Conservation (phyloP, 441 rosid species). For the Pelargonium fulgidum region DNA sequence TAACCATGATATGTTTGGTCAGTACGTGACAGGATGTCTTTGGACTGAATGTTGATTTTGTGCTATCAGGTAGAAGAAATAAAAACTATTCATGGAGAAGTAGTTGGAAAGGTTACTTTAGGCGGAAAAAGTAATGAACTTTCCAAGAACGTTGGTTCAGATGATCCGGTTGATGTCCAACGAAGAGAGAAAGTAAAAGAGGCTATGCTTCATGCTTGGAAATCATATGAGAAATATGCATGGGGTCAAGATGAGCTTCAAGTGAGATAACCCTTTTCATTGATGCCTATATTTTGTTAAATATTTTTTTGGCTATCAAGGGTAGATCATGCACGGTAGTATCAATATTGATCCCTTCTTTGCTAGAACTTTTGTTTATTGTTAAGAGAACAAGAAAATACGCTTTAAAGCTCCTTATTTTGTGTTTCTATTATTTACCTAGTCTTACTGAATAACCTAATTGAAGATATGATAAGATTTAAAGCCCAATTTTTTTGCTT, state of each 20-base stretch:
- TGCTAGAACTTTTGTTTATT: background rate
- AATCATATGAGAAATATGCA: conserved; percentile 84
- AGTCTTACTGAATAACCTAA: background rate
- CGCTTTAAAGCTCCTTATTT: background rate
- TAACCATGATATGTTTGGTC: background rate
- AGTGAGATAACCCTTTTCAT: conserved; percentile 32
- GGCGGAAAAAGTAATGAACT: background rate
- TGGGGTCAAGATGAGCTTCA: conserved; percentile 98
- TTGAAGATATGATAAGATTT: background rate
- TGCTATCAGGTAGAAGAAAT: conserved; percentile 46
- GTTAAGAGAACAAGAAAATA: background rate
- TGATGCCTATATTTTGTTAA: background rate
- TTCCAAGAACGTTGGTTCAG: conserved; percentile 23
- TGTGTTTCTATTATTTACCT: background rate
- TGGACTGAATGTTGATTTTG: conserved; percentile 7
- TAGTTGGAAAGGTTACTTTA: conserved; percentile 13
- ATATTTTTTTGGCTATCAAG: background rate
- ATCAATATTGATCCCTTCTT: background rate
- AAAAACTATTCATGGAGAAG: conserved; percentile 28
- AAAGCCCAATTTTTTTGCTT: background rate
- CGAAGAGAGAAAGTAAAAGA: conserved; percentile 87
- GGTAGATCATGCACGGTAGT: background rate
- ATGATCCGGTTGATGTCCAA: conserved; percentile 49
- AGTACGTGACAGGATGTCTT: conserved; percentile 1
- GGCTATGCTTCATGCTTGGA: conserved; percentile 98